A percentile compares a stretch with the other conserved stretches of the same genome.
Evolutionary conservation across 768 basidiomycete genomes (phyloP).

Genomic region (Russula olivacea): DNA sequence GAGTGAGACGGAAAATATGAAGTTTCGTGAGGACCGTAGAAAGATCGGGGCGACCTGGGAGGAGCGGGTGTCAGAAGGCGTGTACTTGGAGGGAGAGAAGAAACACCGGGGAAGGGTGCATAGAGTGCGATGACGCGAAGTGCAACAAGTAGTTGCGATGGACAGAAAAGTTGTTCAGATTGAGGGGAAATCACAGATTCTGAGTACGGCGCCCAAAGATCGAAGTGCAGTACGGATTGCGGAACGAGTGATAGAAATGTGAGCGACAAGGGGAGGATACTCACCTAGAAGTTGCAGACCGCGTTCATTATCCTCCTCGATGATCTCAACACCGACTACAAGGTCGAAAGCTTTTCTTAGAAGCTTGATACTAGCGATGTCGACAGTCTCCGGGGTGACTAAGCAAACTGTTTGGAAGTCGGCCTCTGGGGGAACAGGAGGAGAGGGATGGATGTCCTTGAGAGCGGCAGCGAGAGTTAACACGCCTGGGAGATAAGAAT

Average conservation of each 20-base stretch:
- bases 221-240: background rate
- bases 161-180: background rate
- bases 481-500: constrained; percentile 89
- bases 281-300: constrained; percentile 80
- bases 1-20: constrained; percentile 87
- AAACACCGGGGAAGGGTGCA: background rate
- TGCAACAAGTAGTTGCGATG: background rate
- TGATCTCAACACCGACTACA: constrained; percentile 89
- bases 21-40: constrained; percentile 92
- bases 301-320: constrained; percentile 59
- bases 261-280: constrained; percentile 28
- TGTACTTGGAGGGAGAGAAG: background rate
- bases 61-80: background rate
- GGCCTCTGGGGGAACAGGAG: constrained; percentile 52
- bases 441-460: constrained; percentile 64
- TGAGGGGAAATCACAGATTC: background rate
- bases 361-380: constrained; percentile 71
- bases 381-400: constrained; percentile 90
- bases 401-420: constrained; percentile 82
- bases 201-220: background rate
- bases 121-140: background rate
- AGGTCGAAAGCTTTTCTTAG: constrained; percentile 75
- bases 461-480: constrained; percentile 83
- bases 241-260: background rate
- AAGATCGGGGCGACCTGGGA: constrained; percentile 86